These are phyloP conservation scores for Aspergillus neotritici DNA, from an alignment of 2,329 filamentous ascomycete genomes.

Conservation along the genomic window DNA sequence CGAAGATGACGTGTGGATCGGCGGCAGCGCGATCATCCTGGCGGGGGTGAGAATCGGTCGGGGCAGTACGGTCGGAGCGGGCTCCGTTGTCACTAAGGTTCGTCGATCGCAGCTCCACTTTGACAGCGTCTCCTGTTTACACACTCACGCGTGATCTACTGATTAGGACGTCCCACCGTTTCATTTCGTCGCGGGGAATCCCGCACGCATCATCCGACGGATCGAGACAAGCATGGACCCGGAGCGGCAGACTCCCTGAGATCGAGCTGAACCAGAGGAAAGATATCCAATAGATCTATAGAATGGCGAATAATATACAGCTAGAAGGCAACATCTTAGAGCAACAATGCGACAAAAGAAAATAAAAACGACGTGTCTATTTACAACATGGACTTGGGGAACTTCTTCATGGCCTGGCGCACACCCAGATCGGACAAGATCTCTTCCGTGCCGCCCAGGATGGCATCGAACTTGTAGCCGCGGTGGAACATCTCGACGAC, in stretches of 20 bases:
- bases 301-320: background rate
- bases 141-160: constrained; percentile 3
- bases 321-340: background rate
- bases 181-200: constrained; percentile 25
- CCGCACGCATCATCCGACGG: constrained; percentile 18
- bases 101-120: background rate
- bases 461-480: constrained; percentile 75
- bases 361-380: constrained; percentile 2
- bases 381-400: constrained; percentile 79
- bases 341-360: background rate
- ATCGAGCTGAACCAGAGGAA: background rate
- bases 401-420: constrained; percentile 73
- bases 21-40: constrained; percentile 43
- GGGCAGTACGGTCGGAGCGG: constrained; percentile 39
- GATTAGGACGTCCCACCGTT: constrained; percentile 22
- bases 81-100: constrained; percentile 37
- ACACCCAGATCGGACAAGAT: constrained; percentile 76
- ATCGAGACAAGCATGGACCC: constrained; percentile 24
- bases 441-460: constrained; percentile 76
- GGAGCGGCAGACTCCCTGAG: constrained; percentile 3
- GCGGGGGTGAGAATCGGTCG: constrained; percentile 39
- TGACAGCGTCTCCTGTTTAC: background rate
- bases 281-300: background rate
- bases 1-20: constrained; percentile 47
- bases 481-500: constrained; percentile 80